A percentile compares a stretch with the other conserved stretches of the same genome.
Evolutionary conservation across 495 filamentous ascomycete genomes (phyloP).

Genomic region (Echria macrotheca): DNA sequence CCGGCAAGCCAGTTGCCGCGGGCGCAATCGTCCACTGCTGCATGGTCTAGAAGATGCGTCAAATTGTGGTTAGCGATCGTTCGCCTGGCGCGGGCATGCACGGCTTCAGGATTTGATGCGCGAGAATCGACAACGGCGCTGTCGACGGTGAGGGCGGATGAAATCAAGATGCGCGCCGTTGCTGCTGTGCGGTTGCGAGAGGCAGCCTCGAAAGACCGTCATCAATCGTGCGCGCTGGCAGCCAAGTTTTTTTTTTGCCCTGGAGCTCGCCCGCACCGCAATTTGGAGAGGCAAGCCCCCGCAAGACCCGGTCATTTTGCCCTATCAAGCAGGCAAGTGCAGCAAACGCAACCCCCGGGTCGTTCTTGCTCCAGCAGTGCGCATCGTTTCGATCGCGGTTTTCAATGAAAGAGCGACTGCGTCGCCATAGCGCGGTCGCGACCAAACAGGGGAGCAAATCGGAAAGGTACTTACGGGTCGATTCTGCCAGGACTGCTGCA

Average conservation of each 20-base stretch:
- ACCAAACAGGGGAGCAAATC: too few relatives aligned
- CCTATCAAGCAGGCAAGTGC: conserved; percentile 1
- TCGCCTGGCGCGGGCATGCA: not conserved
- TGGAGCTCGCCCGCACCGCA: conserved; percentile 15
- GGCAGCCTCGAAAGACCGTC: too few relatives aligned
- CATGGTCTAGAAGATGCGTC: conserved; percentile 38
- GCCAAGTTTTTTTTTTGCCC: conserved; percentile 15
- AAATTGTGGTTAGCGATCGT: conserved; percentile 18
- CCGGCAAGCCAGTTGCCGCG: conserved; percentile 29
- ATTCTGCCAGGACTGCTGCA: conserved; percentile 18
- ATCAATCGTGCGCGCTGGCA: conserved; percentile 18
- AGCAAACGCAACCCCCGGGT: too few relatives aligned
- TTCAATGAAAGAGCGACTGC: conserved; percentile 7
- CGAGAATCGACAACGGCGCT: too few relatives aligned
- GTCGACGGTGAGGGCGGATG: too few relatives aligned
- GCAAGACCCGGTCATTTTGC: conserved; percentile 6
- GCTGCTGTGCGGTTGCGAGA: conserved; percentile 10
- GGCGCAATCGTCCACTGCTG: conserved; percentile 50
- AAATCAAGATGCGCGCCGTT: not conserved
- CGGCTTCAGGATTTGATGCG: not conserved
- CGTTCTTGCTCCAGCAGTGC: conserved; percentile 10
- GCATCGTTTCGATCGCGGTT: conserved; percentile 15
- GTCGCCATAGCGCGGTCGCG: too few relatives aligned
- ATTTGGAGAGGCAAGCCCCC: conserved; percentile 18
- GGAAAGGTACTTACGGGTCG: conserved; percentile 23